Conservation (phyloP, 768 basidiomycete species). For the Lyophyllum atratum region DNA sequence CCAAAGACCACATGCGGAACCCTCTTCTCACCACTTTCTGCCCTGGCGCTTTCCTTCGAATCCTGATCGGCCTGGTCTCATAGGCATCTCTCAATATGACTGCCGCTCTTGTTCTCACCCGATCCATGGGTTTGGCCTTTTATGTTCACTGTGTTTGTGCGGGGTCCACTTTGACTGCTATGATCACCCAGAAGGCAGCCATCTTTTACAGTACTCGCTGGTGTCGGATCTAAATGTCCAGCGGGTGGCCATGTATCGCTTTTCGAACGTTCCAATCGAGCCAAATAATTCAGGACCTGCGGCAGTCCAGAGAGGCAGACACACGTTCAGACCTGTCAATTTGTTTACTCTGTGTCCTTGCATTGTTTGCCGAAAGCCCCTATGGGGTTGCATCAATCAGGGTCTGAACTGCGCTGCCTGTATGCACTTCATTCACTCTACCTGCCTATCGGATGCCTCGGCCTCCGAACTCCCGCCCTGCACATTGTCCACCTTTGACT, state of each 20-base stretch:
- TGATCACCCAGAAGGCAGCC: conserved; percentile 65
- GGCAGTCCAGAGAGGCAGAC: conserved; percentile 34
- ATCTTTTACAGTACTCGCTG: conserved; percentile 53
- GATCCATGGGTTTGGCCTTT: conserved; percentile 68
- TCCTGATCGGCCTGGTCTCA: conserved; percentile 26
- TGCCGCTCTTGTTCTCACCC: conserved; percentile 59
- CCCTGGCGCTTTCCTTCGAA: conserved; percentile 58
- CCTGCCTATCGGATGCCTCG: conserved; percentile 40
- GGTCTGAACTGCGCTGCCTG: conserved; percentile 67
- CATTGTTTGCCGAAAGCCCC: conserved; percentile 61
- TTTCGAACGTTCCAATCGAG: conserved; percentile 47
- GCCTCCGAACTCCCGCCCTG: conserved; percentile 39
- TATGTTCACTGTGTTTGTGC: conserved; percentile 72
- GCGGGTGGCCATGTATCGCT: conserved; percentile 63
- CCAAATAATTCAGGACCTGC: conserved; percentile 23
- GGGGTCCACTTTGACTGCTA: conserved; percentile 81
- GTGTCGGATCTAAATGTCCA: conserved; percentile 46
- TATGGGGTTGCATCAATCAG: conserved; percentile 73
- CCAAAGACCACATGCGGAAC: conserved; percentile 7
- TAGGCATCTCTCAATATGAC: conserved; percentile 35
- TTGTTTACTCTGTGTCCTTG: conserved; percentile 78
- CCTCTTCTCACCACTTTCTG: conserved; percentile 63
- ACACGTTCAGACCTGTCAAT: conserved; percentile 60
- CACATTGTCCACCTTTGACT: conserved; percentile 36
- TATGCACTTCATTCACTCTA: conserved; percentile 56